Percentiles rank a stretch among this genome's conserved stretches.
Evolutionary conservation across 192 early-diverging fungal genomes (phyloP).

Genomic region (Podila minutissima): DNA sequence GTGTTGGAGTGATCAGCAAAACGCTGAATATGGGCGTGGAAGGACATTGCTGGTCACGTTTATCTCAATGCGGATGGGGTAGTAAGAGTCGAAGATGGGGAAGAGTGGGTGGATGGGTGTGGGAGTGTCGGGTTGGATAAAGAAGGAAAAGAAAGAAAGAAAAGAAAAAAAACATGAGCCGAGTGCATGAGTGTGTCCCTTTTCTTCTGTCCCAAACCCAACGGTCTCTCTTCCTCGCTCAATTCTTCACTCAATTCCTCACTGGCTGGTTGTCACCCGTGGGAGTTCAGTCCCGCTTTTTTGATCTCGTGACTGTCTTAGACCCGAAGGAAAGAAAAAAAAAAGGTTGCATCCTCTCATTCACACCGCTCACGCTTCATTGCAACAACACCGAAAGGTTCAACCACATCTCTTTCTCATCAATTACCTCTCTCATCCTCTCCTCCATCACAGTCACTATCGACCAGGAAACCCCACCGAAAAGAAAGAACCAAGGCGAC

Average conservation of each 20-base stretch:
- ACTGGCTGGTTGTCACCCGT: background rate
- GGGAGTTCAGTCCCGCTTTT: too few species aligned
- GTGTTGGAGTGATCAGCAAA: constrained; percentile 15
- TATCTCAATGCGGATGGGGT: background rate
- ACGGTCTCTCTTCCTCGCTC: background rate
- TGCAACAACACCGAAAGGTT: background rate
- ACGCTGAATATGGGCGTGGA: constrained; percentile 12
- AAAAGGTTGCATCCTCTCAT: background rate
- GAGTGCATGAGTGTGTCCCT: background rate
- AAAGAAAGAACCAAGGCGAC: background rate
- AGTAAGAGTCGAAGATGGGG: background rate
- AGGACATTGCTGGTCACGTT: constrained; percentile 3
- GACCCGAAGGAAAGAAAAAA: too few species aligned
- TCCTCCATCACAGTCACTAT: background rate
- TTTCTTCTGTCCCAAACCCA: background rate
- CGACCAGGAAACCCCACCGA: background rate
- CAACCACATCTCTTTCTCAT: too few species aligned
- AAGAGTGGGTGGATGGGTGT: background rate
- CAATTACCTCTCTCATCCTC: too few species aligned
- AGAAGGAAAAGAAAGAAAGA: background rate
- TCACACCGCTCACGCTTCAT: background rate
- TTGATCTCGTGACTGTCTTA: constrained; percentile 1
- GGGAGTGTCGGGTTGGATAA: background rate
- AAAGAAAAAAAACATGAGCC: background rate
- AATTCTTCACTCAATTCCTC: background rate